Conservation (phyloP, 2,329 filamentous ascomycete genomes). For the Bretziella fagacearum region DNA sequence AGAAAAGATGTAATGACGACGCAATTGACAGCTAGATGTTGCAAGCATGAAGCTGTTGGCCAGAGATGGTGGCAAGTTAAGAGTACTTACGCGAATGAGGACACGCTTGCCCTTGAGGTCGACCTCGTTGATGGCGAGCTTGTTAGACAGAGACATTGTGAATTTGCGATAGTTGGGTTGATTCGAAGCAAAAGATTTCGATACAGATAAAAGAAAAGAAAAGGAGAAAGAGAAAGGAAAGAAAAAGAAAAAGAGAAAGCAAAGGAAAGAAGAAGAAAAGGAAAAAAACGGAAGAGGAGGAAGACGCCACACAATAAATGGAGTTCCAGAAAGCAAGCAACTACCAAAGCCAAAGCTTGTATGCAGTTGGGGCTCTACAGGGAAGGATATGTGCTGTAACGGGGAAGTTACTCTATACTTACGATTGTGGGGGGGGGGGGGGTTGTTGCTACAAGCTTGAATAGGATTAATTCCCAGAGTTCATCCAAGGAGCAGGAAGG, state of each 20-base stretch:
- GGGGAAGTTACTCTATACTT: no score
- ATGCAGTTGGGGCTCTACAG: no score
- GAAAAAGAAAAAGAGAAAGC: not conserved
- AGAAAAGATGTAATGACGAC: not conserved
- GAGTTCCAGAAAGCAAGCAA: not conserved
- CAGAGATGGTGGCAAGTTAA: not conserved
- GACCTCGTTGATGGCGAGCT: conserved; percentile 90
- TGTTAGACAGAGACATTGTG: conserved; percentile 94
- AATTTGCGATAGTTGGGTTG: conserved; percentile 18
- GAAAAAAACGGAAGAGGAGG: not conserved
- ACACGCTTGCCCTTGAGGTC: conserved; percentile 98
- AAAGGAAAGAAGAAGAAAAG: not conserved
- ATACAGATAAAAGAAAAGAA: conserved; percentile 1
- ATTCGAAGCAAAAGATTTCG: not conserved
- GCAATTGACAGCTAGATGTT: conserved; percentile 2
- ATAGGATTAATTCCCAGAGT: no score
- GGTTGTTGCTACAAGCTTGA: no score
- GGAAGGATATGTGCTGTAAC: no score
- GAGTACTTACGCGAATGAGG: conserved; percentile 71
- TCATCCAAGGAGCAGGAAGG: no score
- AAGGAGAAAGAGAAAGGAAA: not conserved
- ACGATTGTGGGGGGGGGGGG: no score
- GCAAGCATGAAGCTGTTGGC: no score
- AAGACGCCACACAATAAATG: not conserved
- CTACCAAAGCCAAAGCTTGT: no score